A percentile compares a stretch with the other conserved stretches of the same genome.
These are phyloP conservation scores for Theileria annulata DNA, from an alignment of 169 alveolate species.

Conservation along the genomic window DNA sequence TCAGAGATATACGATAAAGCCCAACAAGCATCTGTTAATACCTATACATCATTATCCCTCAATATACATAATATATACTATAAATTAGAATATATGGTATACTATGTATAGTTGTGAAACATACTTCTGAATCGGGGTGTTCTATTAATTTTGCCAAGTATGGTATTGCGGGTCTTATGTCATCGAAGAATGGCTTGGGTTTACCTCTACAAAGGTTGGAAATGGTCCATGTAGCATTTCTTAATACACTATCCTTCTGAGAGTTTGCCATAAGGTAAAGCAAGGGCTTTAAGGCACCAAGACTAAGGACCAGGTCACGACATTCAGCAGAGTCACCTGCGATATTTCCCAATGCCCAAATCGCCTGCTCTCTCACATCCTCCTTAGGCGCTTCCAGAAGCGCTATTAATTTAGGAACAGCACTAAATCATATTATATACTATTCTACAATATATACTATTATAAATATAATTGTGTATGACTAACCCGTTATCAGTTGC, in stretches of 20 bases:
- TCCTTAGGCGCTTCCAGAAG: constrained; percentile 86
- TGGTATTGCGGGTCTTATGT: constrained; percentile 86
- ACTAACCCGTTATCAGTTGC: constrained; percentile 80
- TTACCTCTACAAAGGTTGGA: constrained; percentile 93
- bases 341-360: constrained; percentile 98
- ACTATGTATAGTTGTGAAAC: constrained; percentile 12
- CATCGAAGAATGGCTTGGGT: constrained; percentile 88
- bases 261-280: constrained; percentile 79
- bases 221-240: constrained; percentile 96
- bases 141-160: constrained; percentile 82
- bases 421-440: constrained; percentile 56
- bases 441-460: background rate
- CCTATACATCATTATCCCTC: constrained; percentile 32
- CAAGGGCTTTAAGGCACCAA: constrained; percentile 86
- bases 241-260: constrained; percentile 85
- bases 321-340: constrained; percentile 96
- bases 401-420: constrained; percentile 84
- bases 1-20: constrained; percentile 92
- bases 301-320: constrained; percentile 86
- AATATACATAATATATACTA: background rate
- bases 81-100: background rate
- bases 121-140: constrained; percentile 82
- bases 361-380: constrained; percentile 96
- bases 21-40: constrained; percentile 92
- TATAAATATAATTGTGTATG: constrained; percentile 25